phyloP scores from a whole-genome alignment of 2,329 filamentous ascomycete genomes.

The Xylaria sp. region DNA sequence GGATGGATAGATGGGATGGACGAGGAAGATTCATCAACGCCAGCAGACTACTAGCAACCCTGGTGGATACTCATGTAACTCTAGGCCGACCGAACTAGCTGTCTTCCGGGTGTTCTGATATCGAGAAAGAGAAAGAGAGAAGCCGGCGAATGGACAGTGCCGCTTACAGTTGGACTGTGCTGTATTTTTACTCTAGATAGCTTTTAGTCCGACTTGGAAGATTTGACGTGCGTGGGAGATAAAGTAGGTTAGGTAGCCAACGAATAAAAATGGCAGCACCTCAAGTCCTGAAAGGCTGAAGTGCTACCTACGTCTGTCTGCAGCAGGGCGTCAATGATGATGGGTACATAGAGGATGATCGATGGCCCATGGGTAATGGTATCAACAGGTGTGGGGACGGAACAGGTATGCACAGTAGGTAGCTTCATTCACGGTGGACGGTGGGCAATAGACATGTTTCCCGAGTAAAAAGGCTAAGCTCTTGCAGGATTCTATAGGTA shows the following conservation, averaged over 20 bases:
- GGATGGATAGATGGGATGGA: conserved; percentile 32
- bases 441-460: conserved; percentile 23
- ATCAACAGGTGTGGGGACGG: conserved; percentile 22
- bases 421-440: conserved; percentile 12
- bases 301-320: background rate
- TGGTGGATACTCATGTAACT: conserved; percentile 40
- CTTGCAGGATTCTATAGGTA: background rate
- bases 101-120: conserved; percentile 28
- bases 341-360: background rate
- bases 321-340: conserved; percentile 10
- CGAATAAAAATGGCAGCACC: conserved; percentile 14
- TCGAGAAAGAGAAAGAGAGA: conserved; percentile 27
- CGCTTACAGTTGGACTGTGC: conserved; percentile 25
- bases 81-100: conserved; percentile 34
- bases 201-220: conserved; percentile 3
- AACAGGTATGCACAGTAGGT: background rate
- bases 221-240: background rate
- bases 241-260: background rate
- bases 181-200: background rate
- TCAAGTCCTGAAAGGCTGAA: conserved; percentile 5
- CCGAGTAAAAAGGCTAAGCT: conserved; percentile 19
- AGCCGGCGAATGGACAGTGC: conserved; percentile 28
- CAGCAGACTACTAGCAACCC: conserved; percentile 38
- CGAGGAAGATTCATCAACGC: conserved; percentile 35
- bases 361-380: background rate